These are phyloP conservation scores for Mortierella sp. DNA, from an alignment of 371 early-diverging fungal species.

Conservation along the genomic window DNA sequence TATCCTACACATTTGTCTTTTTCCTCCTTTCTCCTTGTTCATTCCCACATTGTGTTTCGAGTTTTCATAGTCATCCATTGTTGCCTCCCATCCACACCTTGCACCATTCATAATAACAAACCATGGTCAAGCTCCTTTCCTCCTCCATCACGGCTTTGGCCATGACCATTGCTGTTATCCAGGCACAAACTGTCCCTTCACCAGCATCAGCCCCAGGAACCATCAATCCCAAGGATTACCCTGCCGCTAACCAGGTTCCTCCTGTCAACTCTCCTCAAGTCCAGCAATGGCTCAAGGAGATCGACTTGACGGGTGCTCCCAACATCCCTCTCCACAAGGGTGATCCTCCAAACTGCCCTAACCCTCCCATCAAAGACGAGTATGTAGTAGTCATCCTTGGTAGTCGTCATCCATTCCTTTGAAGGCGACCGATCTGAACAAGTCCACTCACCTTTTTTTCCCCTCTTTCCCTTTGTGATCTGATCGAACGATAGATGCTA, in stretches of 20 bases:
- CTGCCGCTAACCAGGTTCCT: constrained; percentile 17
- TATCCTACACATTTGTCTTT: neutral
- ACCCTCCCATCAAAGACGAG: constrained; percentile 28
- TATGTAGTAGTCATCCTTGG: constrained; percentile 9
- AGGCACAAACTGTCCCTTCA: constrained; percentile 18
- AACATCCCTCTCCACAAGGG: constrained; percentile 26
- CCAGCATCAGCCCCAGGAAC: constrained; percentile 1
- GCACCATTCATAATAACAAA: neutral
- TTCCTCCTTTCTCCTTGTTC: neutral
- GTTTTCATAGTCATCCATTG: neutral
- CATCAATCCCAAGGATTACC: constrained; percentile 12
- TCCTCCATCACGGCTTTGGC: constrained; percentile 27
- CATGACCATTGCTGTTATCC: constrained; percentile 16
- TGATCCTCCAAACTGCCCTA: constrained; percentile 30
- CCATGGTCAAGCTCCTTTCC: constrained; percentile 33
- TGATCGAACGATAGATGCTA: constrained; percentile 17
- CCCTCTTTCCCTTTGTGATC: neutral
- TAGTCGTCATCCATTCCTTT: neutral
- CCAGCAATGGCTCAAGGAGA: constrained; percentile 44
- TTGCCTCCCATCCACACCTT: neutral
- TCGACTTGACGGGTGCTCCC: constrained; percentile 40
- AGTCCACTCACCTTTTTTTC: neutral
- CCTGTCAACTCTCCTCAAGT: constrained; percentile 38
- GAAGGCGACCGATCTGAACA: neutral
- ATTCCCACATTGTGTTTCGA: neutral